These are phyloP conservation scores for Mucor saturninus DNA, from an alignment of 371 early-diverging fungal genomes.

Conservation along the genomic window DNA sequence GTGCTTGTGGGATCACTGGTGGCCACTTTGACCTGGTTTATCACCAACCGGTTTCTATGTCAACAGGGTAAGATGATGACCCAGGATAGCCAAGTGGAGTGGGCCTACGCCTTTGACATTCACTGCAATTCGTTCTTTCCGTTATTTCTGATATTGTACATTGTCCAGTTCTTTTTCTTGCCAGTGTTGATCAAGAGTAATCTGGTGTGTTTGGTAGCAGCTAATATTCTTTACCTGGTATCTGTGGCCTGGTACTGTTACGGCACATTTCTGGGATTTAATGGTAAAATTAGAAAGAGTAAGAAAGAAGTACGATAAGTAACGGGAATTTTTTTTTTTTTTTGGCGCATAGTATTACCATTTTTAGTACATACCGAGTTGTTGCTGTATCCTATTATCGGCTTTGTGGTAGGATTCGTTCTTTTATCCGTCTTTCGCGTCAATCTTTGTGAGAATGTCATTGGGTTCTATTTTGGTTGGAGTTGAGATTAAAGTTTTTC, in stretches of 20 bases:
- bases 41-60: slow-evolving; percentile 77
- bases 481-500: slow-evolving; percentile 8
- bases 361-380: slow-evolving; percentile 85
- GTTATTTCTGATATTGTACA: slow-evolving; percentile 78
- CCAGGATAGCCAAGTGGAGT: slow-evolving; percentile 86
- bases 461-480: slow-evolving; percentile 70
- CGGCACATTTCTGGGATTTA: slow-evolving; percentile 87
- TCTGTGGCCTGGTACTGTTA: slow-evolving; percentile 82
- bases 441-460: slow-evolving; percentile 76
- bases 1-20: slow-evolving; percentile 73
- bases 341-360: slow-evolving; percentile 68
- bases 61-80: slow-evolving; percentile 65
- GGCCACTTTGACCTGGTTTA: slow-evolving; percentile 73
- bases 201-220: slow-evolving; percentile 77
- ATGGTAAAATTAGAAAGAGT: slow-evolving; percentile 50
- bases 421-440: slow-evolving; percentile 81
- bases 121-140: slow-evolving; percentile 94
- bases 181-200: slow-evolving; percentile 68
- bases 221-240: slow-evolving; percentile 81
- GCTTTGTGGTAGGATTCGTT: slow-evolving; percentile 51
- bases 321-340: not conserved
- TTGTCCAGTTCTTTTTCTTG: slow-evolving; percentile 87
- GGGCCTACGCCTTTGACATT: slow-evolving; percentile 93
- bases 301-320: not conserved
- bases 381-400: slow-evolving; percentile 78